Evolutionary conservation across 352 stramenopile genomes (phyloP).

Genomic region (Phytophthora litchii): DNA sequence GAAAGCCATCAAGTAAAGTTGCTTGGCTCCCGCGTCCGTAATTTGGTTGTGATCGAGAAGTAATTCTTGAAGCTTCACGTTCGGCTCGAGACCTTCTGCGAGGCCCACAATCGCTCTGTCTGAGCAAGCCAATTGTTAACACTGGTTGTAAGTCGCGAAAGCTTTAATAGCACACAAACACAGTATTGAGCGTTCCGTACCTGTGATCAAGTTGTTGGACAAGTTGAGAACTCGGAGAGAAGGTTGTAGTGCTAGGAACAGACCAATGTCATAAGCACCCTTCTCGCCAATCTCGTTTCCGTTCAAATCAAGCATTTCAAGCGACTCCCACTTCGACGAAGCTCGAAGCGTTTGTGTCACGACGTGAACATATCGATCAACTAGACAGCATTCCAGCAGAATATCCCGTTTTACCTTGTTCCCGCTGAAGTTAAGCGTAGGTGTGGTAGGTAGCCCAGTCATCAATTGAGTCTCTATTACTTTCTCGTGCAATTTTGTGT

Average conservation of each 20-base stretch:
- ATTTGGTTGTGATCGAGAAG: slow-evolving; percentile 61
- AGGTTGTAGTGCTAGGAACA: slow-evolving; percentile 50
- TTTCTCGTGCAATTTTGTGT: slow-evolving; percentile 51
- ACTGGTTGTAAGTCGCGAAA: too few species aligned
- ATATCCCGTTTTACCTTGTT: slow-evolving; percentile 30
- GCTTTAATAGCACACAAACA: too few species aligned
- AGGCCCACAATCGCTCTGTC: slow-evolving; percentile 45
- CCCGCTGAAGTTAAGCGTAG: slow-evolving; percentile 31
- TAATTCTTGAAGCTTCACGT: slow-evolving; percentile 50
- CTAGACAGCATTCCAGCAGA: slow-evolving; percentile 38
- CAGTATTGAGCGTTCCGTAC: too few species aligned
- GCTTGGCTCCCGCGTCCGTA: slow-evolving; percentile 50
- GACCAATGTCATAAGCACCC: slow-evolving; percentile 44
- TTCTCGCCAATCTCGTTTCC: slow-evolving; percentile 51
- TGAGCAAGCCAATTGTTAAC: slow-evolving; percentile 13
- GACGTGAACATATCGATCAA: slow-evolving; percentile 28
- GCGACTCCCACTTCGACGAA: slow-evolving; percentile 31
- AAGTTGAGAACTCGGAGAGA: slow-evolving; percentile 53
- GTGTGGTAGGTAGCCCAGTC: neutral
- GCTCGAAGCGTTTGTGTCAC: slow-evolving; percentile 24
- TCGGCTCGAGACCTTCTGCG: slow-evolving; percentile 52
- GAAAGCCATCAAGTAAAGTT: slow-evolving; percentile 58
- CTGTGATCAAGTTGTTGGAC: slow-evolving; percentile 55
- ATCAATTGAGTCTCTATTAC: slow-evolving; percentile 45
- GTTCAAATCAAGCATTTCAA: slow-evolving; percentile 63